Conservation (phyloP, 2,329 filamentous ascomycete genomes). For the Colletotrichum spaethianum region DNA sequence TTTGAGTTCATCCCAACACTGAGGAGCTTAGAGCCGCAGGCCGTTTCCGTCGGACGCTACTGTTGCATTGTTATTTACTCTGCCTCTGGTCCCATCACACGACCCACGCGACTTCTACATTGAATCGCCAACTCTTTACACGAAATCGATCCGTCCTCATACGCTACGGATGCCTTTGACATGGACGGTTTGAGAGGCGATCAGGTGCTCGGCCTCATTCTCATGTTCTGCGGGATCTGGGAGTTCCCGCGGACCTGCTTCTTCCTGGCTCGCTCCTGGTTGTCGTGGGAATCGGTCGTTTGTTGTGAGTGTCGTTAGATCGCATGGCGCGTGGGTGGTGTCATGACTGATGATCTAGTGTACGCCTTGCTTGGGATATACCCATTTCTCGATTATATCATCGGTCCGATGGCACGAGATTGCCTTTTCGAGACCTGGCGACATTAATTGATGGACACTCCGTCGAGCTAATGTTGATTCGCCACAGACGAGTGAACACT, state of each 20-base stretch:
- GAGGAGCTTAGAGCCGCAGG: background rate
- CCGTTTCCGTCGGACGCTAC: background rate
- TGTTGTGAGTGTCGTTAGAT: background rate
- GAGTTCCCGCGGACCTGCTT: slow-evolving; percentile 19
- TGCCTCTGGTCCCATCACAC: background rate
- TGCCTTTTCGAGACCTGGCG: background rate
- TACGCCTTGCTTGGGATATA: slow-evolving; percentile 23
- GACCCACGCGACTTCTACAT: background rate
- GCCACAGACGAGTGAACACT: no score
- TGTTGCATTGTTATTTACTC: background rate
- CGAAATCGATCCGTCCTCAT: no score
- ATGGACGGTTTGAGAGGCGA: background rate
- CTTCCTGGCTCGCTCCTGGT: slow-evolving; percentile 6
- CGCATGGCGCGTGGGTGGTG: no score
- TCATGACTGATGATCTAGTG: background rate
- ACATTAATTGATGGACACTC: background rate
- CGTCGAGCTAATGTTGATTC: no score
- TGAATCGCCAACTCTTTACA: no score
- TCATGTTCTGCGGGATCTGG: slow-evolving; percentile 7
- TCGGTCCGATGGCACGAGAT: background rate
- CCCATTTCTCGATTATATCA: slow-evolving; percentile 16
- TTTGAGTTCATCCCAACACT: background rate
- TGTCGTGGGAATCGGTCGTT: slow-evolving; percentile 4
- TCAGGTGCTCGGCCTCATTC: background rate
- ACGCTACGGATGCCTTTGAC: background rate